Base-by-base conservation (phyloP, 352 stramenopile genomes). In the Salisapilia sapeloensis region DNA sequence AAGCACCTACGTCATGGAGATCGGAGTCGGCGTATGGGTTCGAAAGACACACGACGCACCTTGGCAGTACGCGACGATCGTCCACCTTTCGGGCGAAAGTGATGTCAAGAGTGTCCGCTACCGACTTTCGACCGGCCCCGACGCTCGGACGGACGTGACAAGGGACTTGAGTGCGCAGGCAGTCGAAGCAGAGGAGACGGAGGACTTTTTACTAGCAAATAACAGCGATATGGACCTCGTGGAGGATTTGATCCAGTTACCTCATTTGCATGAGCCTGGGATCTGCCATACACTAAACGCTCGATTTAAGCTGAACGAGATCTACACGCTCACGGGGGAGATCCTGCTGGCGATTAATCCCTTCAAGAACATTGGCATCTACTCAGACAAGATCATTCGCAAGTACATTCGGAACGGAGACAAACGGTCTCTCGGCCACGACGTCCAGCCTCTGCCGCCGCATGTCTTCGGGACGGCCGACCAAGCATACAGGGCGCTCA, bases 211-310 rank as follows among this genome's bases (percentile, higher is more conserved):
- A 53, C 61, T 85, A 13, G 66, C 72, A 32, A 89, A 89, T 56
- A 89, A 60, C 54, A 54, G 56, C 53, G 72, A 89, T 40, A 89
- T 89, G 72, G 69, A 89, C 48, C 50, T 85, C 23, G 72, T 90
- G 24, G 76, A 91, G 47, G 90, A 97, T 54, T 56, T 97, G 37
- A 95, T 96, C 50, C 72, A 79, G 43, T 48, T 97, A 11, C 85
- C 83, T 13, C 80, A 96, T 46, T 48, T 97, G 13, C 85, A 97
- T 51, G 89, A 97, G 46, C 83, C 89, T 4, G 83, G 85, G 15
- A 96, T 97, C 45, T 76, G 93, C 24, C 85, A 96, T 58, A 92
- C 72, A 26, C 46, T 96, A 12, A 81, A 84, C 29, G 69, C 92
- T 43, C 72, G 90, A 30, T 97, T 96, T 50, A 75, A 80, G 44